Evolutionary conservation across 441 rosid species (phyloP).

Genomic region (Rhodomyrtus psidioides): DNA sequence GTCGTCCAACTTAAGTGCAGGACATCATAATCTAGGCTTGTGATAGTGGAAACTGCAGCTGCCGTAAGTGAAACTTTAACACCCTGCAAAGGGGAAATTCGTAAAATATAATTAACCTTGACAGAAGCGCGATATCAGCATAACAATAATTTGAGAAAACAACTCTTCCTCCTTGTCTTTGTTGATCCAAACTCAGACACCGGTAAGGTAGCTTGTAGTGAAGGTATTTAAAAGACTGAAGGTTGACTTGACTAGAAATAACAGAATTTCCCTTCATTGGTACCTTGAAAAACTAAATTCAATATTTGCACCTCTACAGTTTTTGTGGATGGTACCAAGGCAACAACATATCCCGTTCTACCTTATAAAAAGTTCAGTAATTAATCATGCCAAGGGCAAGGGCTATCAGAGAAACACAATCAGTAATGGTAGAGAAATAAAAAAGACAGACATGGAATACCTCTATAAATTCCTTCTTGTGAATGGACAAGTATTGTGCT

Average conservation of each 20-base stretch:
- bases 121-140: neutral
- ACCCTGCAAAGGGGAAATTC: conserved; percentile 43
- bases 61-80: conserved; percentile 64
- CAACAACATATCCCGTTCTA: neutral
- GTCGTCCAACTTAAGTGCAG: conserved; percentile 69
- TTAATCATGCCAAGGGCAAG: neutral
- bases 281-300: neutral
- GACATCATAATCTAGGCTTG: conserved; percentile 58
- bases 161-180: neutral
- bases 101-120: neutral
- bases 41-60: conserved; percentile 35
- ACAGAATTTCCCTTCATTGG: neutral
- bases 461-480: conserved; percentile 55
- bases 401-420: neutral
- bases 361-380: neutral
- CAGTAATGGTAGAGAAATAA: neutral
- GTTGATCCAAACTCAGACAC: neutral
- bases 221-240: neutral
- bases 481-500: conserved; percentile 41
- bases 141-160: neutral
- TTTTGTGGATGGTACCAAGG: neutral
- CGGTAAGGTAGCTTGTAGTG: neutral
- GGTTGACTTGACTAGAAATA: neutral
- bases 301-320: neutral
- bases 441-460: conserved; percentile 15